Conservation (phyloP, 768 basidiomycete genomes). For the Serendipita sp. region DNA sequence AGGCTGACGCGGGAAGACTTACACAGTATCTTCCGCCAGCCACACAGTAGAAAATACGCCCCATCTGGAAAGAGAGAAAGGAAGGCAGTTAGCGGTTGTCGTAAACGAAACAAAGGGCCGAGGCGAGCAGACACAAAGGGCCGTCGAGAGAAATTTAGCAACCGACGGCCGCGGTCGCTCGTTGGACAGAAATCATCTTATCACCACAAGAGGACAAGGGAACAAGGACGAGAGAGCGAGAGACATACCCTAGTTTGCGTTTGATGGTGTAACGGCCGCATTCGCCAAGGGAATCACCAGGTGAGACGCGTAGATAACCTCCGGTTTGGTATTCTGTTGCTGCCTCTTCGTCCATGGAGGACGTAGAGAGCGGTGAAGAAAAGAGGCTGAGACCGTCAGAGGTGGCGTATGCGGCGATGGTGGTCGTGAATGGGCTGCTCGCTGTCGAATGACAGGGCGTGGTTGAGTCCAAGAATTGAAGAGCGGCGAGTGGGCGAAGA, state of each 20-base stretch:
- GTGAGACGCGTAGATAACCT: conserved; percentile 64
- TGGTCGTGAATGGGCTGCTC: too few relatives aligned
- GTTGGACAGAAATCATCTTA: neutral
- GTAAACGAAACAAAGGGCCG: neutral
- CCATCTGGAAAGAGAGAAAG: conserved; percentile 38
- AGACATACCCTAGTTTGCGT: conserved; percentile 77
- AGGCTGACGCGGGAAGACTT: conserved; percentile 20
- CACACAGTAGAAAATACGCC: conserved; percentile 93
- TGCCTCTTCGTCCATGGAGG: neutral
- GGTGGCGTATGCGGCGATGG: too few relatives aligned
- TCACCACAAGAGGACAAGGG: neutral
- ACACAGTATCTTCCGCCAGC: conserved; percentile 74
- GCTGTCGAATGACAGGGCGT: too few relatives aligned
- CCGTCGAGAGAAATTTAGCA: neutral
- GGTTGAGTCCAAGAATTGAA: too few relatives aligned
- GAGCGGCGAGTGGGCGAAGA: too few relatives aligned
- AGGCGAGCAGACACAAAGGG: neutral
- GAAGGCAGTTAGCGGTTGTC: neutral
- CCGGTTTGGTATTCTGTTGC: conserved; percentile 21
- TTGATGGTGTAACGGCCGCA: conserved; percentile 70
- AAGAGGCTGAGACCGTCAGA: too few relatives aligned
- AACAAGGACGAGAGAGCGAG: neutral
- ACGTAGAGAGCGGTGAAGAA: too few relatives aligned
- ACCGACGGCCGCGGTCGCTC: neutral
- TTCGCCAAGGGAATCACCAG: conserved; percentile 62